Evolutionary conservation across 2,329 filamentous ascomycete species (phyloP).

Genomic region (Colletotrichum sp.): DNA sequence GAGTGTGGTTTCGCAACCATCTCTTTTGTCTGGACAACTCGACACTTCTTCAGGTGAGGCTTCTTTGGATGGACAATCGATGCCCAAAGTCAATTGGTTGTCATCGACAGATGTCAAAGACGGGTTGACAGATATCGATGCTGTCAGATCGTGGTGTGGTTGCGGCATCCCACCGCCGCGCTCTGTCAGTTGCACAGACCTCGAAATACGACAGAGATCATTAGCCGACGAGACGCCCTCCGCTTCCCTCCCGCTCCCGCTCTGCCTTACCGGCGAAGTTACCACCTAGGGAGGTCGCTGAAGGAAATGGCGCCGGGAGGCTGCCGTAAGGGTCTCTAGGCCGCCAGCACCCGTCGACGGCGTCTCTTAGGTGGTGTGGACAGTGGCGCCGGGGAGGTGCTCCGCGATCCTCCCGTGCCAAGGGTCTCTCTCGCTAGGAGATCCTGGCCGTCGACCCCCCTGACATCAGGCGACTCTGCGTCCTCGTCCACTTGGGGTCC

Average conservation of each 20-base stretch:
- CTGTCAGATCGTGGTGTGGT: neutral
- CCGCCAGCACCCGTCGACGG: neutral
- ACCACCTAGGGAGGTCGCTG: neutral
- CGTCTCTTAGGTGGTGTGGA: neutral
- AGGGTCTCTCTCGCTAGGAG: neutral
- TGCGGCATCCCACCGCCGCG: neutral
- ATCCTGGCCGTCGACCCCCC: neutral
- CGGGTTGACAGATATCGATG: neutral
- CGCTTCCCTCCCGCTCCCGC: neutral
- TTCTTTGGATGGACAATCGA: neutral
- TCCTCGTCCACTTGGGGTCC: neutral
- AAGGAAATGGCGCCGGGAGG: neutral
- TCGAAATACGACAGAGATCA: neutral
- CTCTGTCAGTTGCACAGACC: neutral
- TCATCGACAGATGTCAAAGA: neutral
- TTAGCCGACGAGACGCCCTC: neutral
- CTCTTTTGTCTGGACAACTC: neutral
- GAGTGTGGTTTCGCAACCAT: neutral
- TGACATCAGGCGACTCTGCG: neutral
- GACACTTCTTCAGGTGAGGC: neutral
- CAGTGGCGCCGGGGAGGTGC: neutral
- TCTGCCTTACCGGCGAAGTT: neutral
- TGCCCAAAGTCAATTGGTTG: neutral
- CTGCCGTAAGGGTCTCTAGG: neutral
- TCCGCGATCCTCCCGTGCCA: slow-evolving; percentile 8